Evolutionary conservation across 2,329 filamentous ascomycete genomes (phyloP).

Genomic region (Neopestalotiopsis rosae): DNA sequence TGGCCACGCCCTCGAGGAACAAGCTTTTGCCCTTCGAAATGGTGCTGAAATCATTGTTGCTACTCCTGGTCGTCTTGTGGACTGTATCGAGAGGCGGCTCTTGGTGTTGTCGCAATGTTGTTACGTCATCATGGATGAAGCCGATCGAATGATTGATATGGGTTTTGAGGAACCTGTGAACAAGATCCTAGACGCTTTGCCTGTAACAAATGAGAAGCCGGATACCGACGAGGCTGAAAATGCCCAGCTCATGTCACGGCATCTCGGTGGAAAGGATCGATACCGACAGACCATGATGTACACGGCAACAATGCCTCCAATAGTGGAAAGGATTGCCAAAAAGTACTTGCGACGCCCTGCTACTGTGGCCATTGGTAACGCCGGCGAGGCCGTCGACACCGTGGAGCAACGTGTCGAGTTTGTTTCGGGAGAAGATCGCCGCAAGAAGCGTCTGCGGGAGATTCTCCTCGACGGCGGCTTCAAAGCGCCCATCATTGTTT

Average conservation of each 20-base stretch:
- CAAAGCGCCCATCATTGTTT: slow-evolving; percentile 91
- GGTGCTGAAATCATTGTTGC: slow-evolving; percentile 98
- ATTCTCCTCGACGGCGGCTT: slow-evolving; percentile 84
- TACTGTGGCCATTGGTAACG: slow-evolving; percentile 92
- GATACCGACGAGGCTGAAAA: slow-evolving; percentile 93
- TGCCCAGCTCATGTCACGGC: slow-evolving; percentile 80
- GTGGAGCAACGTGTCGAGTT: slow-evolving; percentile 98
- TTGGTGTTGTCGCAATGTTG: slow-evolving; percentile 95
- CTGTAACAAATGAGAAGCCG: slow-evolving; percentile 92
- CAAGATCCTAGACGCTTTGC: slow-evolving; percentile 93
- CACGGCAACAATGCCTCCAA: slow-evolving; percentile 94
- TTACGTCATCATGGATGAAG: slow-evolving; percentile 99
- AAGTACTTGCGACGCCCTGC: slow-evolving; percentile 94
- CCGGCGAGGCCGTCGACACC: slow-evolving; percentile 94
- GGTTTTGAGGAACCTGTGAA: slow-evolving; percentile 98
- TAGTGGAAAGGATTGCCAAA: slow-evolving; percentile 93
- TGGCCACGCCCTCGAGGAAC: slow-evolving; percentile 93
- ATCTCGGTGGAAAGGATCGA: slow-evolving; percentile 74
- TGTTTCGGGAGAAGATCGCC: slow-evolving; percentile 87
- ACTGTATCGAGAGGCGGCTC: slow-evolving; percentile 93
- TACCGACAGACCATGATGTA: slow-evolving; percentile 99
- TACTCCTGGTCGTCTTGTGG: slow-evolving; percentile 95
- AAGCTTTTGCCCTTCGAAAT: slow-evolving; percentile 86
- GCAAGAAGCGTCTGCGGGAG: slow-evolving; percentile 93
- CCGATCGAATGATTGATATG: slow-evolving; percentile 98